These are phyloP conservation scores for Cadophora luteo-olivacea DNA, from an alignment of 2,329 filamentous ascomycete genomes.

Conservation along the genomic window DNA sequence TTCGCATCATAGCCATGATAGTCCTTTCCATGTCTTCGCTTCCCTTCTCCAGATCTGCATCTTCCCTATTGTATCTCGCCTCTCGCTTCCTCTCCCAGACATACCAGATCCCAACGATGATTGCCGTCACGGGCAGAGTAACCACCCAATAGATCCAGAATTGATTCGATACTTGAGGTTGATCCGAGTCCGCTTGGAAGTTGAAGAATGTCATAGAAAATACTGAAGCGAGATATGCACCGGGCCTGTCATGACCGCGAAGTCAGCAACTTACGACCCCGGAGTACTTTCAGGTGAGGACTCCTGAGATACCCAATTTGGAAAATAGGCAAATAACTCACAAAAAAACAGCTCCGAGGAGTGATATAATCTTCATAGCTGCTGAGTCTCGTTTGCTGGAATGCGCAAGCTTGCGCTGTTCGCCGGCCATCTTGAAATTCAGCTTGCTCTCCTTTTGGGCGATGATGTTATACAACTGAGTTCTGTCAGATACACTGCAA, in stretches of 20 bases:
- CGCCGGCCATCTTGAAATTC: conserved; percentile 61
- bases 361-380: conserved; percentile 69
- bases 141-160: conserved; percentile 70
- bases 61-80: conserved; percentile 36
- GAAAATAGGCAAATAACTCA: no score
- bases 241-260: conserved; percentile 47
- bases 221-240: conserved; percentile 66
- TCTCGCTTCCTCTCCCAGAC: conserved; percentile 45
- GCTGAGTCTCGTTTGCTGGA: conserved; percentile 51
- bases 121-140: conserved; percentile 61
- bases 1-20: conserved; percentile 41
- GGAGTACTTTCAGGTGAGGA: no score
- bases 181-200: conserved; percentile 49
- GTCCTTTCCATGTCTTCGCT: conserved; percentile 40
- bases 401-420: conserved; percentile 49
- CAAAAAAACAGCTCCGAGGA: conserved; percentile 67
- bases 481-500: conserved; percentile 14
- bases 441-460: conserved; percentile 68
- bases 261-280: no score
- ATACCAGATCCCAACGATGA: conserved; percentile 61
- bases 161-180: conserved; percentile 49
- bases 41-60: conserved; percentile 37
- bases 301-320: no score
- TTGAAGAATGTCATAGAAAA: conserved; percentile 73
- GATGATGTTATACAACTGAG: conserved; percentile 70